Base-by-base conservation (phyloP, 352 stramenopile species). In the Phytophthora palmivora region DNA sequence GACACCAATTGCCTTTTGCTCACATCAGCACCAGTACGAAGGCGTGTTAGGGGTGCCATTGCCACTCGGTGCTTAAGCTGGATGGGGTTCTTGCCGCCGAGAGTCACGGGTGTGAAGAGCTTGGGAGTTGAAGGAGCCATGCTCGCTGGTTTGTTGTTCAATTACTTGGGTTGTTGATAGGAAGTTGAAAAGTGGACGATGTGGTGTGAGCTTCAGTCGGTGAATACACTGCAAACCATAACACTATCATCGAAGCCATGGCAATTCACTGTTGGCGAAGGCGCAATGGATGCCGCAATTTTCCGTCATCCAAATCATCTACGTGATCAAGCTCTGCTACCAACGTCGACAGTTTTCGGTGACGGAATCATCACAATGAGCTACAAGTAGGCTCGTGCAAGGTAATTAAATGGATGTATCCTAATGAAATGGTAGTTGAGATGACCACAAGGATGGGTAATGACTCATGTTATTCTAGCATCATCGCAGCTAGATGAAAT, bases 11-110 rank as follows among this genome's bases (percentile, higher is more conserved):
- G 44, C 8, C 19, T 60, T 67, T 14, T 65, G 70, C 16, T 76
- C 64, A 37, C 63, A 19, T 72, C 58, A 11, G 59, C 63, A 28
- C 50, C 66, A 32, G 51, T 56, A 30, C 49, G 66, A 30, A 68
- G 51, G 6, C 47, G 70, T 21, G 77, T 87, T 2, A 85, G 72
- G 8, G 44, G 75, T 14, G 76, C 64, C 62, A 86, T 74, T 18
- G 80, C 70, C 22, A 87, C 67, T 47, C 70, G 69, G 49, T 87
- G 71, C 37, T 73, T 67, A 14, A 87, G 63, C 26, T 70, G 36
- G 26, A 80, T 55, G 11, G 58, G 60, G 45, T 70, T 49, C 48
- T 60, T 68, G 49, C 60, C 66, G 16, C 70, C 72, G 45, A 79
- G 51, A 41, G 63, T 74, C 4, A 79, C 49, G 7, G 58, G 48